Percentiles rank a stretch among this genome's conserved stretches.
These are phyloP conservation scores for Parastagonospora nodorum DNA, from an alignment of 2,329 filamentous ascomycete species.

Conservation along the genomic window DNA sequence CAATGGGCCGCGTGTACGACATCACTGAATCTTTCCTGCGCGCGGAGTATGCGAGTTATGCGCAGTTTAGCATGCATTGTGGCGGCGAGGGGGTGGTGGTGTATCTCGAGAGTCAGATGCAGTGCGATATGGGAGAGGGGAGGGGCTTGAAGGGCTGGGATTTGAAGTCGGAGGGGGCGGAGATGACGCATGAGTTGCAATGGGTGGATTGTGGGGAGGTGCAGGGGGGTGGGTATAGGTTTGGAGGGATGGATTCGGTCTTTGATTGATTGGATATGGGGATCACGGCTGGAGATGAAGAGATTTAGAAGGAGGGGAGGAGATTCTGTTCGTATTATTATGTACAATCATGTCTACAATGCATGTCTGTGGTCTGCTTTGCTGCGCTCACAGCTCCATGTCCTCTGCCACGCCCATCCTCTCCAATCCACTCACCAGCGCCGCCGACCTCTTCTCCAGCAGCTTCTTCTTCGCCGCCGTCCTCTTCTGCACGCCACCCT, in stretches of 20 bases:
- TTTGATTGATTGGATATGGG: not conserved
- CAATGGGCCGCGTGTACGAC: too few species aligned
- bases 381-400: too few species aligned
- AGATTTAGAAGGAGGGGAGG: not conserved
- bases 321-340: not conserved
- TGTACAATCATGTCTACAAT: not conserved
- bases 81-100: not conserved
- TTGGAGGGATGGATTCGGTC: not conserved
- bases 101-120: not conserved
- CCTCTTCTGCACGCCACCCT: too few species aligned
- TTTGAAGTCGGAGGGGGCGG: not conserved
- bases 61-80: too few species aligned
- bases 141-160: not conserved
- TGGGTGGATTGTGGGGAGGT: not conserved
- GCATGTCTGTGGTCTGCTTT: not conserved
- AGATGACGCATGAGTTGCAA: not conserved
- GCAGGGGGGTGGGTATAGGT: not conserved
- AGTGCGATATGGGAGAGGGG: not conserved
- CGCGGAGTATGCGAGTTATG: too few species aligned
- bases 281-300: not conserved
- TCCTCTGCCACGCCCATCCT: too few species aligned
- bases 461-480: too few species aligned
- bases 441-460: too few species aligned
- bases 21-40: too few species aligned
- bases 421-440: too few species aligned